These are phyloP conservation scores for Kondoa malvinella DNA, from an alignment of 768 basidiomycete genomes.

Conservation along the genomic window DNA sequence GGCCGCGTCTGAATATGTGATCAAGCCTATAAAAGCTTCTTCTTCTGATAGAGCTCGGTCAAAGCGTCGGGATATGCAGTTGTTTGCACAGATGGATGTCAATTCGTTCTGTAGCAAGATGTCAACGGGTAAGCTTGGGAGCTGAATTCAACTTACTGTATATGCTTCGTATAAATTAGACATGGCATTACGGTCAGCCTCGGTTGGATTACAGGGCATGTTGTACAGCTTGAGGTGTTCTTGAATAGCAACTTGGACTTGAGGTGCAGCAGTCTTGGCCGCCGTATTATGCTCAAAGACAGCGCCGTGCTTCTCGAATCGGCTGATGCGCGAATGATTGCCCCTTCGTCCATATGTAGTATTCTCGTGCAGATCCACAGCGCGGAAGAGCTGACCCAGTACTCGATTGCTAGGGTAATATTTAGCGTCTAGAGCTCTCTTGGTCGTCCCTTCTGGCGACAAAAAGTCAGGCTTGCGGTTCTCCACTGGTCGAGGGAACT, in stretches of 20 bases:
- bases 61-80: background rate
- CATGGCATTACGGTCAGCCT: background rate
- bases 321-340: background rate
- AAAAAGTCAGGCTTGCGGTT: background rate
- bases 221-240: background rate
- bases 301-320: background rate
- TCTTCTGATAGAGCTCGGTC: background rate
- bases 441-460: background rate
- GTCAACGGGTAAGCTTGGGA: background rate
- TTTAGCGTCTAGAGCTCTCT: background rate
- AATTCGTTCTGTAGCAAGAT: background rate
- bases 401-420: background rate
- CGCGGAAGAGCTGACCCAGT: background rate
- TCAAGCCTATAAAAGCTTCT: background rate
- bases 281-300: background rate
- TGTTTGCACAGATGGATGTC: background rate
- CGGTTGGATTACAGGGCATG: background rate
- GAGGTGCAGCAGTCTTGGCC: background rate
- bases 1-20: background rate
- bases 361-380: background rate
- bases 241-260: background rate
- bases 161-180: background rate
- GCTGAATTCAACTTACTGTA: background rate
- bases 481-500: background rate
- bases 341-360: background rate